These are phyloP conservation scores for Volvariella surrecta DNA, from an alignment of 1,284 basidiomycete genomes.

Conservation along the genomic window DNA sequence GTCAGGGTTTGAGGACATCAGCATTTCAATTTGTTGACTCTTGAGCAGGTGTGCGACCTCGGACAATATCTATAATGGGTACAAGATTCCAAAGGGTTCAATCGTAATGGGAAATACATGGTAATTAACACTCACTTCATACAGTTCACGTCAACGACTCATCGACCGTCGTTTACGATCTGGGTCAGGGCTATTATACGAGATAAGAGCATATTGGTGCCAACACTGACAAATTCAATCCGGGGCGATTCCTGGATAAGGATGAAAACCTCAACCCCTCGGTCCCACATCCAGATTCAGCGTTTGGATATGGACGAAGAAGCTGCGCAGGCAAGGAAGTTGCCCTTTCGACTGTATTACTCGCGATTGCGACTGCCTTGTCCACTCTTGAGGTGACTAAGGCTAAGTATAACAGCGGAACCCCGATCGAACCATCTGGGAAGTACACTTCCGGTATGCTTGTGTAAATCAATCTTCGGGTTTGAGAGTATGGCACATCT, in stretches of 20 bases:
- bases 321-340: conserved; percentile 18
- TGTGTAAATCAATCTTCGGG: background rate
- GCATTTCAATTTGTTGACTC: too few species aligned
- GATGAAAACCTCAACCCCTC: conserved; percentile 9
- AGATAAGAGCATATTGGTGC: conserved; percentile 12
- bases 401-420: background rate
- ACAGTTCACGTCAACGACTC: too few species aligned
- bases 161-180: too few species aligned
- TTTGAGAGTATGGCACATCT: too few species aligned
- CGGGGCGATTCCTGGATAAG: conserved; percentile 16
- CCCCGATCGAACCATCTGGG: background rate
- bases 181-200: conserved; percentile 16
- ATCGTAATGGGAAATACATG: conserved; percentile 19
- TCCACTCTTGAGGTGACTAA: conserved; percentile 28
- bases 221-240: conserved; percentile 17
- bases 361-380: conserved; percentile 27
- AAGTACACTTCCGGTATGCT: background rate
- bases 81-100: conserved; percentile 24
- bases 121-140: background rate
- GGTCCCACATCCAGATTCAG: conserved; percentile 11
- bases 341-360: conserved; percentile 27
- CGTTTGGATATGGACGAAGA: conserved; percentile 17
- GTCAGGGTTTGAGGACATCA: conserved; percentile 10
- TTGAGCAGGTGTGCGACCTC: conserved; percentile 14
- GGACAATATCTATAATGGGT: conserved; percentile 25